Evolutionary conservation across 176 grass and related monocot species (phyloP).

Genomic region (Cenchrus fungigraminus): DNA sequence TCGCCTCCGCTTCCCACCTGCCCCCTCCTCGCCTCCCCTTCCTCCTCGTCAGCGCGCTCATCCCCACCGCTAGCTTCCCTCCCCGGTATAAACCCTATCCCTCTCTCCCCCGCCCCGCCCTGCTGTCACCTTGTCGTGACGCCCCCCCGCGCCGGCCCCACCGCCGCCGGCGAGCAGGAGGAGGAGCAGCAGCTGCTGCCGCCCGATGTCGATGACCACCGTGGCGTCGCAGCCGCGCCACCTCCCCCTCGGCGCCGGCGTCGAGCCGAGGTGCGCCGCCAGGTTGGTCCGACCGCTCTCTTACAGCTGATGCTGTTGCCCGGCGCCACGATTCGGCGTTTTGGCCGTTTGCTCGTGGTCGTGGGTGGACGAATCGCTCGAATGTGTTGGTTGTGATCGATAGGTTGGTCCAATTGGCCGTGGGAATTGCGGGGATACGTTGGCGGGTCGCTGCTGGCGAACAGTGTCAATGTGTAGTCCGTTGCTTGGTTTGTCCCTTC

Average conservation of each 20-base stretch:
- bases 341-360: conserved; percentile 1
- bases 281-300: conserved; percentile 31
- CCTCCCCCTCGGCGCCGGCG: conserved; percentile 40
- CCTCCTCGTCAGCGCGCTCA: not conserved
- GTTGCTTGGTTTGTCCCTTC: not conserved
- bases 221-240: conserved; percentile 57
- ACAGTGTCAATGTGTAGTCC: not conserved
- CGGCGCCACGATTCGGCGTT: not conserved
- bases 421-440: not conserved
- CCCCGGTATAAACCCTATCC: conserved; percentile 66
- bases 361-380: not conserved
- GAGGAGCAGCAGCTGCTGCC: not conserved
- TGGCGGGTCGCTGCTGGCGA: not conserved
- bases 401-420: not conserved
- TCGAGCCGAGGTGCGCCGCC: conserved; percentile 48
- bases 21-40: not conserved
- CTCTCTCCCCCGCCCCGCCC: not conserved
- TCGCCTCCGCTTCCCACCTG: not conserved
- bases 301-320: not conserved
- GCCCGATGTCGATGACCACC: conserved; percentile 41
- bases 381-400: conserved; percentile 3
- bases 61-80: conserved; percentile 55
- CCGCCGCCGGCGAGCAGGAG: conserved; percentile 20
- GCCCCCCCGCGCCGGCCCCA: conserved; percentile 7
- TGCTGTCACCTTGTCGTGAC: conserved; percentile 9